phyloP scores from a whole-genome alignment of 257 asterid genomes.

The Verbascum thapsus region DNA sequence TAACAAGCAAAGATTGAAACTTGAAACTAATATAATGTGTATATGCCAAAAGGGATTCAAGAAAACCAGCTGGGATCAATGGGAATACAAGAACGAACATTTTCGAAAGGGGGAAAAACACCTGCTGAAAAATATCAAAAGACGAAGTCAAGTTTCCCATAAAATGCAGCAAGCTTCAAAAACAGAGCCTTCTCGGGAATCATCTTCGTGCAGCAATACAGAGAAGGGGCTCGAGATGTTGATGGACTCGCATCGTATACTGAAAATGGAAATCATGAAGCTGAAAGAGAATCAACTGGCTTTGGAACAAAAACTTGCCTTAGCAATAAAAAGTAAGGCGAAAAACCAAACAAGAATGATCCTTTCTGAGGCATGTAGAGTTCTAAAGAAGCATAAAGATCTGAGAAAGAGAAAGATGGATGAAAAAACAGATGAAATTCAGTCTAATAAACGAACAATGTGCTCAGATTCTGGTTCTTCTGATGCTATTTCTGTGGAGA shows the following conservation, averaged over 20 bases:
- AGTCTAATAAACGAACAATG: not conserved
- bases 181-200: not conserved
- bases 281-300: constrained; percentile 32
- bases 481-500: not conserved
- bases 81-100: constrained; percentile 51
- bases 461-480: not conserved
- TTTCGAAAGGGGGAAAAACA: constrained; percentile 51
- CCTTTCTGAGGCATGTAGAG: constrained; percentile 18
- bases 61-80: constrained; percentile 51
- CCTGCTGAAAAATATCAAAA: constrained; percentile 46
- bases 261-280: constrained; percentile 34
- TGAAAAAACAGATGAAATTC: not conserved
- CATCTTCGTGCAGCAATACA: not conserved
- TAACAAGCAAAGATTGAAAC: not conserved
- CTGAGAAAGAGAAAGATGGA: constrained; percentile 25
- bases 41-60: constrained; percentile 43
- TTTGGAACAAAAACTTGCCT: constrained; percentile 31
- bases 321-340: constrained; percentile 16
- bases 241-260: constrained; percentile 26
- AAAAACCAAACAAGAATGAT: constrained; percentile 25
- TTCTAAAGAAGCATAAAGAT: constrained; percentile 17
- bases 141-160: constrained; percentile 26
- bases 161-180: constrained; percentile 8
- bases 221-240: constrained; percentile 35
- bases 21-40: not conserved